phyloP scores from a whole-genome alignment of 169 alveolate species.

The Plasmodium berghei region DNA sequence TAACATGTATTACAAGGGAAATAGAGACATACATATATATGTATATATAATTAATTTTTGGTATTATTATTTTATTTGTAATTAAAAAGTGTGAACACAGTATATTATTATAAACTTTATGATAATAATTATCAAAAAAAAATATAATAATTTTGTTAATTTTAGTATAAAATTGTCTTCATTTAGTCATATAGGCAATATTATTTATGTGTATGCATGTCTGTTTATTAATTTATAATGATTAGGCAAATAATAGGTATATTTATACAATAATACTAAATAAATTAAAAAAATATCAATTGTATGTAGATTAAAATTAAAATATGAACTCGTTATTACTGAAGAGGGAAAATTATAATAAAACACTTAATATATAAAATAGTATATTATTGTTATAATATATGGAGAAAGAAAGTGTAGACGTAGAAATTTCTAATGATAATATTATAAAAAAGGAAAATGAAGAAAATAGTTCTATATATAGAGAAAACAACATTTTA shows the following conservation, averaged over 20 bases:
- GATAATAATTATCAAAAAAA: no score
- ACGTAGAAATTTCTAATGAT: conserved; percentile 13
- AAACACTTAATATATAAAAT: conserved; percentile 9
- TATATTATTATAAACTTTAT: no score
- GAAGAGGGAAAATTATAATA: not conserved
- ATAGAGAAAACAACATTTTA: conserved; percentile 58
- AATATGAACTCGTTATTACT: not conserved
- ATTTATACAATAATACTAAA: no score
- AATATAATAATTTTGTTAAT: no score
- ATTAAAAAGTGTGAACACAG: not conserved
- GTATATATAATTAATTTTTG: no score
- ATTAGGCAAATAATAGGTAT: no score
- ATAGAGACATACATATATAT: no score
- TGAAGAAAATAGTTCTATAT: conserved; percentile 26
- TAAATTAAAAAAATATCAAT: no score
- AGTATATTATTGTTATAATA: conserved; percentile 13
- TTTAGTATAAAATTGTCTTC: no score
- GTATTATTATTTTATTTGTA: not conserved
- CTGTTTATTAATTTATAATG: not conserved
- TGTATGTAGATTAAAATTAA: conserved; percentile 1
- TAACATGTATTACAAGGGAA: no score
- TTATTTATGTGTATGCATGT: not conserved
- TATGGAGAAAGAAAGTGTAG: conserved; percentile 24
- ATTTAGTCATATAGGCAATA: no score
- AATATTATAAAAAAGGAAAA: conserved; percentile 25